phyloP scores from a whole-genome alignment of 2,329 filamentous ascomycete genomes.

The Verticillium alfalfae region DNA sequence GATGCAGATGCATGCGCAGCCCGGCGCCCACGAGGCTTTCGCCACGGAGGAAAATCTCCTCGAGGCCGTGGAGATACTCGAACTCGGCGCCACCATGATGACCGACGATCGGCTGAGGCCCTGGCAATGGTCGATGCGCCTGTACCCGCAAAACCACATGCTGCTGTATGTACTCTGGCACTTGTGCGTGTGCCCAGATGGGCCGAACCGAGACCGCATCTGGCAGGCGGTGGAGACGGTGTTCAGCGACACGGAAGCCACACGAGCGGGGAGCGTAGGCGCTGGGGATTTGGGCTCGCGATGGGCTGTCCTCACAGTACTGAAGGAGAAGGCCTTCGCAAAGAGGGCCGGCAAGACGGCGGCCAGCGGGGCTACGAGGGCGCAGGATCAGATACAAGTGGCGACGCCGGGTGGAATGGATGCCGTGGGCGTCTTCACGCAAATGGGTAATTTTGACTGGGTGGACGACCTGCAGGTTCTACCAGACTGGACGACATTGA shows the following conservation, averaged over 20 bases:
- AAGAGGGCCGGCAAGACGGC: conserved; percentile 7
- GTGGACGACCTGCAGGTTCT: conserved; percentile 8
- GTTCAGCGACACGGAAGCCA: conserved; percentile 1
- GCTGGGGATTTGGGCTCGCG: background rate
- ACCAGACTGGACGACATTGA: conserved; percentile 20
- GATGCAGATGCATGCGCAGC: conserved; percentile 14
- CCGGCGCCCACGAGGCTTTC: conserved; percentile 11
- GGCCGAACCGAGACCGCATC: conserved; percentile 20
- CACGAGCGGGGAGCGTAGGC: background rate
- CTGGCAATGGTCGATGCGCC: conserved; percentile 30
- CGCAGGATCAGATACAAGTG: background rate
- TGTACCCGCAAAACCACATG: conserved; percentile 35
- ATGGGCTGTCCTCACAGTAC: conserved; percentile 16
- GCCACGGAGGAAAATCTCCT: conserved; percentile 25
- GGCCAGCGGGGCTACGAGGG: background rate
- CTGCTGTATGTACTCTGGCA: conserved; percentile 38
- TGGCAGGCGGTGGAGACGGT: conserved; percentile 22
- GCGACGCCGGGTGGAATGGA: background rate
- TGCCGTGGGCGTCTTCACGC: background rate
- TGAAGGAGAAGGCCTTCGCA: conserved; percentile 20
- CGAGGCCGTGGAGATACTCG: conserved; percentile 25
- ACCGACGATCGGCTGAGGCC: conserved; percentile 29
- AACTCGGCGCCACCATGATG: conserved; percentile 20
- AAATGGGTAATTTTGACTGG: conserved; percentile 1
- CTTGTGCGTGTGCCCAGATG: conserved; percentile 29